These are phyloP conservation scores for Pythium guiyangense DNA, from an alignment of 352 stramenopile species.

Conservation along the genomic window DNA sequence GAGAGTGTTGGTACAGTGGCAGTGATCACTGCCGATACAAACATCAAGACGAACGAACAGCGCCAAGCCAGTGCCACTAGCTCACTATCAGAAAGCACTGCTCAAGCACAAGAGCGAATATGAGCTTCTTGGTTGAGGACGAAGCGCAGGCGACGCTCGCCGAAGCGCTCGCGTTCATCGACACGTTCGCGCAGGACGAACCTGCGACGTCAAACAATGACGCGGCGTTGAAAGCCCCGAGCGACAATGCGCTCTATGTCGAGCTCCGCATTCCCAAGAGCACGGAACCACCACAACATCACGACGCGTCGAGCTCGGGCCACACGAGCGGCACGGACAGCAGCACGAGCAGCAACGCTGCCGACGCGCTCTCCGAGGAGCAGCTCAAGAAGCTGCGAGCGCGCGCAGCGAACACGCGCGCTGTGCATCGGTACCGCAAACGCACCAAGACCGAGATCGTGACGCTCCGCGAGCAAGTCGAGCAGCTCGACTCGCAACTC, in stretches of 20 bases:
- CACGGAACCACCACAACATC: background rate
- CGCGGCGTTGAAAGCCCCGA: background rate
- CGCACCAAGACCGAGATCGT: slow-evolving; percentile 6
- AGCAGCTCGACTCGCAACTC: slow-evolving; percentile 1
- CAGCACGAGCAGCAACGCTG: background rate
- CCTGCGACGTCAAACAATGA: background rate
- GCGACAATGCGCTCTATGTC: background rate
- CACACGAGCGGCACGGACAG: background rate
- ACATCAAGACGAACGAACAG: too few relatives aligned
- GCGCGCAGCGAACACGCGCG: background rate
- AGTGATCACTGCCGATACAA: too few relatives aligned
- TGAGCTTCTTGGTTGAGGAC: slow-evolving; percentile 8
- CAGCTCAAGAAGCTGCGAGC: background rate
- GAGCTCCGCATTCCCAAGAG: background rate
- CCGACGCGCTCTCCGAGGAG: too few relatives aligned
- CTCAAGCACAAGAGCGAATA: too few relatives aligned
- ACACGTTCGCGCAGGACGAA: slow-evolving; percentile 1
- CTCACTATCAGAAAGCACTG: too few relatives aligned
- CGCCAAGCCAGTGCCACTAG: too few relatives aligned
- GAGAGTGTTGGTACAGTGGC: too few relatives aligned
- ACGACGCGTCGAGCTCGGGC: background rate
- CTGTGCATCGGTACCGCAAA: slow-evolving; percentile 6
- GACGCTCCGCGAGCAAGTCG: background rate
- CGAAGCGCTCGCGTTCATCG: slow-evolving; percentile 17
- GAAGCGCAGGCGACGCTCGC: slow-evolving; percentile 12